Percentiles rank a stretch among this genome's conserved stretches.
Evolutionary conservation across 2,329 filamentous ascomycete genomes (phyloP).

Genomic region (Apiospora aurea): DNA sequence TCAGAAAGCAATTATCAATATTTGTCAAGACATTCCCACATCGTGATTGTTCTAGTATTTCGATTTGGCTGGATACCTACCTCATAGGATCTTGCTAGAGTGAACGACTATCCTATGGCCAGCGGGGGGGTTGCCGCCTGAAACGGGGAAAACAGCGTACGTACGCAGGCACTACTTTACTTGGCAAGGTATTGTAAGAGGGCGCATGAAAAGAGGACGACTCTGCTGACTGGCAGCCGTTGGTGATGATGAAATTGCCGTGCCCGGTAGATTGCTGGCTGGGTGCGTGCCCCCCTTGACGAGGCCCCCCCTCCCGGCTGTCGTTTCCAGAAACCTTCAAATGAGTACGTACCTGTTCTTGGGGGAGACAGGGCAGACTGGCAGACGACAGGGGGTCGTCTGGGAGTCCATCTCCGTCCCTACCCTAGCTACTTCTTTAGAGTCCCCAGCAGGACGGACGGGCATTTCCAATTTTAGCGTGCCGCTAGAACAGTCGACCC

Average conservation of each 20-base stretch:
- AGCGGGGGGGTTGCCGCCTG: neutral
- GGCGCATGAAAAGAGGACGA: neutral
- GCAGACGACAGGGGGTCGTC: neutral
- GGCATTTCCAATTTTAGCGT: constrained; percentile 18
- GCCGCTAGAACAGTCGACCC: constrained; percentile 16
- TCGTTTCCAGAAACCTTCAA: constrained; percentile 16
- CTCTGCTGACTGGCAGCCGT: constrained; percentile 3
- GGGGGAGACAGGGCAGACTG: too few relatives aligned
- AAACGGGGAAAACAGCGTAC: neutral
- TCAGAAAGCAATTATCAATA: constrained; percentile 21
- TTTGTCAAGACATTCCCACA: neutral
- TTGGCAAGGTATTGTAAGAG: neutral
- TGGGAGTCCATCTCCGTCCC: neutral
- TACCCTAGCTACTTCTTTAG: too few relatives aligned
- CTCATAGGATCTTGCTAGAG: neutral
- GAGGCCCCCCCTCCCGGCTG: neutral
- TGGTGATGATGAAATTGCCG: constrained; percentile 21
- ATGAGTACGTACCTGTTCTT: neutral
- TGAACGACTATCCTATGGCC: neutral
- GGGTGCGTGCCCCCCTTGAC: neutral
- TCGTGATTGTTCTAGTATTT: neutral
- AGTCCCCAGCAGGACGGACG: constrained; percentile 10
- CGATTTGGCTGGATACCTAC: neutral
- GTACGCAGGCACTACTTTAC: neutral
- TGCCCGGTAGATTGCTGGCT: constrained; percentile 1